A percentile compares a stretch with the other conserved stretches of the same genome.
phyloP scores from a whole-genome alignment of 2,329 filamentous ascomycete genomes.

The Xylaria polymorpha region DNA sequence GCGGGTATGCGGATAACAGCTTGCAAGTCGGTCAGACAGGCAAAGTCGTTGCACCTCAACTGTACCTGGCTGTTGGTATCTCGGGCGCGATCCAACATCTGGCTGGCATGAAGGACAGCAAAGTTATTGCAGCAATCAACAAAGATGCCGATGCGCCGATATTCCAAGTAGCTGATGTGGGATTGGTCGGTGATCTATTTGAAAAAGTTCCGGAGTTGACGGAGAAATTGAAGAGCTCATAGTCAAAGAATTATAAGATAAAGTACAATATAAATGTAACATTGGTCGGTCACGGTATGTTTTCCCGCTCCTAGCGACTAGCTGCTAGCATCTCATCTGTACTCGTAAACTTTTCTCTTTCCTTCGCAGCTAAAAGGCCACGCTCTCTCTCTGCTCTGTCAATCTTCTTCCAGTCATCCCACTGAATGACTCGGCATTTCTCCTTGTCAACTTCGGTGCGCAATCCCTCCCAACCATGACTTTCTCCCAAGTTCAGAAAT shows the following conservation, averaged over 20 bases:
- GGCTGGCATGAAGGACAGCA: conserved; percentile 99
- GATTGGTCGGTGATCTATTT: conserved; percentile 93
- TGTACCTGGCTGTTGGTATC: conserved; percentile 96
- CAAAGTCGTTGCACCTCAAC: conserved; percentile 95
- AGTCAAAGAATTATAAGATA: conserved; percentile 36
- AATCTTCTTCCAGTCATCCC: conserved; percentile 87
- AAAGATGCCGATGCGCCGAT: conserved; percentile 98
- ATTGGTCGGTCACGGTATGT: conserved; percentile 37
- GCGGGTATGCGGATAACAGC: conserved; percentile 97
- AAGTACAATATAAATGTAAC: conserved; percentile 39
- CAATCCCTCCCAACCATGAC: conserved; percentile 80
- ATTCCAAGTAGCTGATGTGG: conserved; percentile 97
- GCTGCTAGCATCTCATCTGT: conserved; percentile 68
- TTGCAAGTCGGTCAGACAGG: conserved; percentile 98
- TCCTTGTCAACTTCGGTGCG: conserved; percentile 66
- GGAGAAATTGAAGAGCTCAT: conserved; percentile 82
- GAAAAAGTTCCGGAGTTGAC: conserved; percentile 96
- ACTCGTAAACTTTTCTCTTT: conserved; percentile 76
- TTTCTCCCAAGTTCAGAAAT: conserved; percentile 53
- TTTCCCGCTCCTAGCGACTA: conserved; percentile 51
- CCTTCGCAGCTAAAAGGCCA: conserved; percentile 77
- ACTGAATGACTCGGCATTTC: conserved; percentile 74
- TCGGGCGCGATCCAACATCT: conserved; percentile 98
- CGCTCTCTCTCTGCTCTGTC: conserved; percentile 78
- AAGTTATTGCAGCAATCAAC: conserved; percentile 99